A percentile compares a stretch with the other conserved stretches of the same genome.
Evolutionary conservation across 352 stramenopile species (phyloP).

Genomic region (Pythium oligandrum): DNA sequence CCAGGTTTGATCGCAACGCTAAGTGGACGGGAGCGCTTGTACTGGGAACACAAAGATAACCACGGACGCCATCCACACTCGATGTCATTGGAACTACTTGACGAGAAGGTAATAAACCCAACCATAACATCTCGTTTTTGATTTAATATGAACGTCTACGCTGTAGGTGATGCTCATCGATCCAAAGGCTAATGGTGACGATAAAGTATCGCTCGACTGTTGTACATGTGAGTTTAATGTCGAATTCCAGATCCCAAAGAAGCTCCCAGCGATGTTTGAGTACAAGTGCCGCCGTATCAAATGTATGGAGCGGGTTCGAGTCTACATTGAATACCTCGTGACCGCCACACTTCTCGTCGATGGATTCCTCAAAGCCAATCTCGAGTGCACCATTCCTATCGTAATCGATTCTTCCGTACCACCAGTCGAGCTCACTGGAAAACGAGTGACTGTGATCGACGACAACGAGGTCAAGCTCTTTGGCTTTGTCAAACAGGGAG

Average conservation of each 20-base stretch:
- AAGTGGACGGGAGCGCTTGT: too few relatives aligned
- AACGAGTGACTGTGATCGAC: background rate
- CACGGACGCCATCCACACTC: too few relatives aligned
- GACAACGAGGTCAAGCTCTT: background rate
- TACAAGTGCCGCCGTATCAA: background rate
- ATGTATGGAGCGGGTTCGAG: constrained; percentile 1
- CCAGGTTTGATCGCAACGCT: too few relatives aligned
- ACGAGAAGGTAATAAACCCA: too few relatives aligned
- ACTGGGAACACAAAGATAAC: too few relatives aligned
- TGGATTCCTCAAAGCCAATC: background rate
- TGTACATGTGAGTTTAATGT: background rate
- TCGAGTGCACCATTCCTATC: background rate
- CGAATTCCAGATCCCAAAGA: background rate
- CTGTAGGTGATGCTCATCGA: too few relatives aligned
- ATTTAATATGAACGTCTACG: too few relatives aligned
- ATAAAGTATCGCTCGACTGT: too few relatives aligned
- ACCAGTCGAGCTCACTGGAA: background rate
- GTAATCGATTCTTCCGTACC: background rate
- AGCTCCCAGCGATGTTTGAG: constrained; percentile 1
- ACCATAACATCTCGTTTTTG: too few relatives aligned
- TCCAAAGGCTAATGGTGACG: too few relatives aligned
- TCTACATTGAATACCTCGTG: constrained; percentile 3
- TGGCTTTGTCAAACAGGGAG: constrained; percentile 2
- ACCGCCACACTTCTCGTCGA: background rate
- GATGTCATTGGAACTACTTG: too few relatives aligned